Percentiles rank a stretch among this genome's conserved stretches.
phyloP scores from a whole-genome alignment of 352 stramenopile genomes.

The Phytophthora foliorum region DNA sequence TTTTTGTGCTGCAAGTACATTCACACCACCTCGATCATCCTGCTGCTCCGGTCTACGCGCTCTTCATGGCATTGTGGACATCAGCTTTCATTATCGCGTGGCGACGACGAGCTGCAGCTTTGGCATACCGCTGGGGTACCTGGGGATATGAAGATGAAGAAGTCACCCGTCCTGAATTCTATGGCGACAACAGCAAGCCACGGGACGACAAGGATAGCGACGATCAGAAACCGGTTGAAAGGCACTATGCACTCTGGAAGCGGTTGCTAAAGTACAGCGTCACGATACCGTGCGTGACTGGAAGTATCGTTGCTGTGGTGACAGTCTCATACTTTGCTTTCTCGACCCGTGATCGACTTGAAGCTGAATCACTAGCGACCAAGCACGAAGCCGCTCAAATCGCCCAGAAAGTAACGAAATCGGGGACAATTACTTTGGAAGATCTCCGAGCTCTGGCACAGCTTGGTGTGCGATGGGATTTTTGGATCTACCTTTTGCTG shows the following conservation, averaged over 20 bases:
- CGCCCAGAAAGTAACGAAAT: slow-evolving; percentile 60
- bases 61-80: slow-evolving; percentile 93
- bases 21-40: slow-evolving; percentile 81
- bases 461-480: slow-evolving; percentile 80
- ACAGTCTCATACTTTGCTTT: slow-evolving; percentile 76
- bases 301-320: slow-evolving; percentile 68
- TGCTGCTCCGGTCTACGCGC: slow-evolving; percentile 77
- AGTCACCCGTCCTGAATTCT: slow-evolving; percentile 85
- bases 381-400: slow-evolving; percentile 52
- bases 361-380: slow-evolving; percentile 57
- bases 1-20: slow-evolving; percentile 80
- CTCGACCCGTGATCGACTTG: slow-evolving; percentile 80
- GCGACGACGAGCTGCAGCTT: slow-evolving; percentile 73
- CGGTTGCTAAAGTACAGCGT: slow-evolving; percentile 78
- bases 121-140: slow-evolving; percentile 92
- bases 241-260: slow-evolving; percentile 78
- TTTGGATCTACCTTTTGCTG: slow-evolving; percentile 89
- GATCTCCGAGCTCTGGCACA: slow-evolving; percentile 59
- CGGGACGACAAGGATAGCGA: slow-evolving; percentile 1
- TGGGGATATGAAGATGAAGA: slow-evolving; percentile 92
- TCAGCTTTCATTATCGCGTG: slow-evolving; percentile 91
- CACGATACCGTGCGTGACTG: slow-evolving; percentile 71
- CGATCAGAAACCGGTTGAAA: slow-evolving; percentile 21
- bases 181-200: slow-evolving; percentile 45
- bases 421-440: slow-evolving; percentile 62